Evolutionary conservation across 164 flowering plant species (phyloP).

Genomic region (Malania oleifera): DNA sequence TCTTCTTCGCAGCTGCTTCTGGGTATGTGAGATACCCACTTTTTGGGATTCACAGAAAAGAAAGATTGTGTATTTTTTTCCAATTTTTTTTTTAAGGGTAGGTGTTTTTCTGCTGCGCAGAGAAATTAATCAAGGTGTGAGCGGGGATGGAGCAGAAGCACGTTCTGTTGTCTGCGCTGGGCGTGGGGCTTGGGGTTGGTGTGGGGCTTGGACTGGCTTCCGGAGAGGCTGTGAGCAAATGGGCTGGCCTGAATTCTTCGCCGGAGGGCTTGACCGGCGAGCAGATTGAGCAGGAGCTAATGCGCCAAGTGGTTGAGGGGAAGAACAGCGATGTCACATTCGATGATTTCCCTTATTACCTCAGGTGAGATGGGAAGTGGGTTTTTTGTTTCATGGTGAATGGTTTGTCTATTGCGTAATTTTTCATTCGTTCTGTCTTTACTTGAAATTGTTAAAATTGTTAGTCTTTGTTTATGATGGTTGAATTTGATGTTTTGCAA

Average conservation of each 20-base stretch:
- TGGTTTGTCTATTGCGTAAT: background rate
- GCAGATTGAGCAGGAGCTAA: conserved; percentile 50
- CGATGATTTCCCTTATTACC: conserved; percentile 59
- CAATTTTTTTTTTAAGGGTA: no score
- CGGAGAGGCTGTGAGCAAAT: conserved; percentile 42
- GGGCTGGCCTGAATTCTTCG: conserved; percentile 26
- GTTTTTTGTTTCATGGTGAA: background rate
- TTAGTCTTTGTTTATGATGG: background rate
- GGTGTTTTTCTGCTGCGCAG: no score
- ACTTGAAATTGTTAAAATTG: no score
- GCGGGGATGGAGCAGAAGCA: conserved; percentile 55
- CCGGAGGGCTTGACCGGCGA: conserved; percentile 30
- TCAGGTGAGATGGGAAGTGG: conserved; percentile 34
- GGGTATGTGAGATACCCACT: no score
- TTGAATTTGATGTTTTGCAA: no score
- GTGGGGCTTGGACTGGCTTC: conserved; percentile 64
- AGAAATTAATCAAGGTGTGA: no score
- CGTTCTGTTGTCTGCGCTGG: conserved; percentile 53
- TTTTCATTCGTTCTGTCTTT: background rate
- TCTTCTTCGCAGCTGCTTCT: no score
- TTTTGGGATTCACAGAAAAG: no score
- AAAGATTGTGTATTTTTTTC: no score
- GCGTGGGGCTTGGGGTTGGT: conserved; percentile 63
- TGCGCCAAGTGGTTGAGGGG: conserved; percentile 46
- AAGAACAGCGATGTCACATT: conserved; percentile 39